phyloP scores from a whole-genome alignment of 179 eudicot species.

The Carnegiea gigantea region DNA sequence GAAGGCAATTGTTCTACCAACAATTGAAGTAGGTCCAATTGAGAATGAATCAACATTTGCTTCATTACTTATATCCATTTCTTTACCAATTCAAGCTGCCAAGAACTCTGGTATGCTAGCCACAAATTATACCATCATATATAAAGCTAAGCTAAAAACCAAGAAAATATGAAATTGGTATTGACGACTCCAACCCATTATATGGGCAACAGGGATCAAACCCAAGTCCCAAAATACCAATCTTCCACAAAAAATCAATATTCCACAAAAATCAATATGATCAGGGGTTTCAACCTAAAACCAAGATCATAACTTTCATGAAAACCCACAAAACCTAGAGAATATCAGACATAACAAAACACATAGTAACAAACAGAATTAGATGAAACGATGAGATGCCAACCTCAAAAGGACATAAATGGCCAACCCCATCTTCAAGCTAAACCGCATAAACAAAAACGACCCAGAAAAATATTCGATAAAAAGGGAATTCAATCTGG shows the following conservation, averaged over 20 bases:
- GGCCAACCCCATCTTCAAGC: background rate
- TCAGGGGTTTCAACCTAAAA: background rate
- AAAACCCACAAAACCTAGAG: slow-evolving; percentile 7
- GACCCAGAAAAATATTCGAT: slow-evolving; percentile 6
- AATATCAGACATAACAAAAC: background rate
- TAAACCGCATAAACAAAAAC: background rate
- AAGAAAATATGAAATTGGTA: background rate
- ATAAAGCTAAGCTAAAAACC: slow-evolving; percentile 9
- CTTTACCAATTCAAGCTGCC: slow-evolving; percentile 13
- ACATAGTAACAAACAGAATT: background rate
- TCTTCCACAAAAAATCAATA: background rate
- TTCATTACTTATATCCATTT: slow-evolving; percentile 83
- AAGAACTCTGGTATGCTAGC: background rate
- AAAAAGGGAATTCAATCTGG: background rate
- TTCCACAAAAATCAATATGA: background rate
- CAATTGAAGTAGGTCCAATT: slow-evolving; percentile 70
- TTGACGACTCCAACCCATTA: slow-evolving; percentile 4
- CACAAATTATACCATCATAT: slow-evolving; percentile 14
- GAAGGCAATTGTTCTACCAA: slow-evolving; percentile 86
- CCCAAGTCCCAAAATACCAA: background rate
- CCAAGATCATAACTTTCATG: background rate
- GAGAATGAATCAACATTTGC: slow-evolving; percentile 64
- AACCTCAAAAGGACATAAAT: slow-evolving; percentile 16
- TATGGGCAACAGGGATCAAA: background rate
- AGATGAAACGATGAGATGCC: slow-evolving; percentile 8